Percentiles rank a stretch among this genome's conserved stretches.
Evolutionary conservation across 495 filamentous ascomycete species (phyloP).

Genomic region (Podospora sp.): DNA sequence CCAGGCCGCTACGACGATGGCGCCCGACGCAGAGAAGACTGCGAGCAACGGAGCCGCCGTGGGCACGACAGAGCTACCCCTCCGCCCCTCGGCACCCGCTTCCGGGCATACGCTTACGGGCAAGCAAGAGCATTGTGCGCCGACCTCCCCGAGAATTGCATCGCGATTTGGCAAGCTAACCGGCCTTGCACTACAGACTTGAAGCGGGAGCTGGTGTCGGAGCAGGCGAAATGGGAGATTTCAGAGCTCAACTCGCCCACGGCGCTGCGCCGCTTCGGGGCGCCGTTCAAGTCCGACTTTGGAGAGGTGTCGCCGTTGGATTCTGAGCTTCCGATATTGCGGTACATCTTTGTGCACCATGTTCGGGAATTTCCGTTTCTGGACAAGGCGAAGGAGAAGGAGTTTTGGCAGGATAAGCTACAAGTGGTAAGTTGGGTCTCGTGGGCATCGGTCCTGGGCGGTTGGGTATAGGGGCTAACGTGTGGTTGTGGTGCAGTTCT

Average conservation of each 20-base stretch:
- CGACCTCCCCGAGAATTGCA: background rate
- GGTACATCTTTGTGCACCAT: slow-evolving; percentile 98
- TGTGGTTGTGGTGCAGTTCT: slow-evolving; percentile 60
- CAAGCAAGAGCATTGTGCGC: slow-evolving; percentile 96
- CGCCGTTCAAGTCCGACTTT: slow-evolving; percentile 87
- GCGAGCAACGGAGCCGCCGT: slow-evolving; percentile 18
- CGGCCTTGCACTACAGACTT: slow-evolving; percentile 64
- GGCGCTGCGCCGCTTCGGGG: slow-evolving; percentile 90
- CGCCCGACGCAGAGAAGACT: slow-evolving; percentile 4
- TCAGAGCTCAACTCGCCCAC: slow-evolving; percentile 90
- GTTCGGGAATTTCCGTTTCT: slow-evolving; percentile 97
- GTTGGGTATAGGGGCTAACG: background rate
- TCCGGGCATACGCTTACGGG: slow-evolving; percentile 66
- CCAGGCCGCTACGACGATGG: background rate
- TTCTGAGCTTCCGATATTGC: slow-evolving; percentile 88
- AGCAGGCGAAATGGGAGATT: slow-evolving; percentile 88
- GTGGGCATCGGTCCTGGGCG: background rate
- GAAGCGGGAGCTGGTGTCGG: slow-evolving; percentile 89
- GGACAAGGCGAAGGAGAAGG: slow-evolving; percentile 93
- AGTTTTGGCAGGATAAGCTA: slow-evolving; percentile 98
- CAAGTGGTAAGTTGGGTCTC: slow-evolving; percentile 71
- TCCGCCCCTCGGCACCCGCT: slow-evolving; percentile 19
- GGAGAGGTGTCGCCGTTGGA: slow-evolving; percentile 93
- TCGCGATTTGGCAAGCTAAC: slow-evolving; percentile 6
- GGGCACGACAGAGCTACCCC: slow-evolving; percentile 19